Conservation (phyloP, 164 flowering plant genomes). For the Piper betle region DNA sequence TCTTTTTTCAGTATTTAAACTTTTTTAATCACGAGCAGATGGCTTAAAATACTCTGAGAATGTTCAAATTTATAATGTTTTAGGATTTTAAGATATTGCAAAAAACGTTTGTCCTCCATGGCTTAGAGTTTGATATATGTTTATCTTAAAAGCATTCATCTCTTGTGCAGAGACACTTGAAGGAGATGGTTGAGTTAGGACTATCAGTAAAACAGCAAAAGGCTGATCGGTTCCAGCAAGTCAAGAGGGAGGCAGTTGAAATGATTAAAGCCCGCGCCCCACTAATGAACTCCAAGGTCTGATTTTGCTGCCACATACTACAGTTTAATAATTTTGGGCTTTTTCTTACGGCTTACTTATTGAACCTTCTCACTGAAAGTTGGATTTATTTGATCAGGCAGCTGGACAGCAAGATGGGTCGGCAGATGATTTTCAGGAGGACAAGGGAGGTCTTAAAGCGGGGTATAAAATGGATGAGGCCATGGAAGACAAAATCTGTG, state of each 20-base stretch:
- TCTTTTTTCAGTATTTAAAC: background rate
- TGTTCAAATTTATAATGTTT: too few species aligned
- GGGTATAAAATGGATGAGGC: conserved; percentile 51
- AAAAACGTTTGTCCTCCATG: too few species aligned
- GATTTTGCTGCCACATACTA: background rate
- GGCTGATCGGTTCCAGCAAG: conserved; percentile 59
- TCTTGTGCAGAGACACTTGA: conserved; percentile 60
- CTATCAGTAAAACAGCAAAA: conserved; percentile 75
- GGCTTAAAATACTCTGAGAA: too few species aligned
- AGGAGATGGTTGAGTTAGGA: conserved; percentile 54
- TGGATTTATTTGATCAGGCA: conserved; percentile 22
- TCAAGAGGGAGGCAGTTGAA: conserved; percentile 72
- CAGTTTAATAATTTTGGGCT: background rate
- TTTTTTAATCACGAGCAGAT: too few species aligned
- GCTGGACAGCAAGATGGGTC: conserved; percentile 42
- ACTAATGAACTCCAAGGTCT: conserved; percentile 49
- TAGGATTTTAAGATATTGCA: too few species aligned
- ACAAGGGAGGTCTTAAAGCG: conserved; percentile 36
- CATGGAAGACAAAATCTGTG: conserved; percentile 88
- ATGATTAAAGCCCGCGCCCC: conserved; percentile 47
- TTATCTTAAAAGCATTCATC: background rate
- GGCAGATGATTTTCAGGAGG: conserved; percentile 70
- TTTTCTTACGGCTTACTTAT: background rate
- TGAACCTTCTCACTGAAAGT: too few species aligned
- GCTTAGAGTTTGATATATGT: too few species aligned